Base-by-base conservation (phyloP, 768 basidiomycete genomes). In the Hypholoma sublateritium region DNA sequence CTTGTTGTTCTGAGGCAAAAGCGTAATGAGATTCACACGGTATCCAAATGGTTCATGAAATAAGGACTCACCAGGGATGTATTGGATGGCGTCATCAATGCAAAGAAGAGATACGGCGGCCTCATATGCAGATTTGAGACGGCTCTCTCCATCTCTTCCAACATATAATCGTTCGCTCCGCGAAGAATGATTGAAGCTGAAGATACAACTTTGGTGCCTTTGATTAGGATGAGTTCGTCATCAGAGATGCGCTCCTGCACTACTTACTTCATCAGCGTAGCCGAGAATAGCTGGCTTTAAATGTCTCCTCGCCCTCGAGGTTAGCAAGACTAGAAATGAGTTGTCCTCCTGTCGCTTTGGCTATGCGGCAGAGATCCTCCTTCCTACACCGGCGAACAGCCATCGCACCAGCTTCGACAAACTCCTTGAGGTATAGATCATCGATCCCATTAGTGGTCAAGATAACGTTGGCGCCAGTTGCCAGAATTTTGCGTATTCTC, bases 111-210 rank as follows among this genome's bases (percentile, higher is more conserved):
- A 93, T 39, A 97, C 95, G 3, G 95, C 94, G 28, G 96, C 95
- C 71, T 98, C 95, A 62, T 95, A 92, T 34, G 97, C 97, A 34
- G 91, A 93, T 79, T 99, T 99, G 71, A 99, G 74, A 69, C 93
- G 0, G 93, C 89, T 47, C 97, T 80, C 75, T 99, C 97, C 97
- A 98, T 99, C 80, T 99, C 97, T 70, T 99, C 97, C 64, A 98
- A 77, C 91, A 98, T 95, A 72, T 96, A 98, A 72, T 99, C 97
- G 72, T 98, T 99, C 25, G 97, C 97, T 44, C 97, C 97, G 53
- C 97, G 85, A 57, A 99, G 79, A 56, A 99, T 85, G 67, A 99
- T 91, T 17, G 95, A 97, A 13, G 90, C 81, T 21, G 94, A 95
- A 76, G 77, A 95, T 68, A 98, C 95, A 41, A 94, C 89, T 75